Evolutionary conservation across 805 yeast species (phyloP).

Genomic region (Yueomyces sinensis): DNA sequence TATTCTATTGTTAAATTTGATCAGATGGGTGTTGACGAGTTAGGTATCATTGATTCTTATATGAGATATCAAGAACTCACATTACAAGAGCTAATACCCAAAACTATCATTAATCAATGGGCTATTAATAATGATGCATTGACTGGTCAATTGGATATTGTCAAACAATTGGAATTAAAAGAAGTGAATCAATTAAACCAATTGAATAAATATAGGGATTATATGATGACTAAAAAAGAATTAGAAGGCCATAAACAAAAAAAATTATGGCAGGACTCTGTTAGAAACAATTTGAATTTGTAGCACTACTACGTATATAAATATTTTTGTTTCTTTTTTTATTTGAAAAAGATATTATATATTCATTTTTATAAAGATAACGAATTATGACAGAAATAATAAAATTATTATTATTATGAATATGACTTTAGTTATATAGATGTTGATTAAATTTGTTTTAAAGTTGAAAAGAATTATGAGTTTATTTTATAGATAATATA

Average conservation of each 20-base stretch:
- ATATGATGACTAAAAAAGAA: conserved; percentile 20
- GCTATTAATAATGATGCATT: conserved; percentile 24
- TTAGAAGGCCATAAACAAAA: conserved; percentile 32
- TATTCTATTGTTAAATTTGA: neutral
- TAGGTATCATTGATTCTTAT: conserved; percentile 17
- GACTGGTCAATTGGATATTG: conserved; percentile 16
- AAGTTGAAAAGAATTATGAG: no score
- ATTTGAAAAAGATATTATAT: no score
- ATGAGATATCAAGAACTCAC: conserved; percentile 25
- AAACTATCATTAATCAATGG: conserved; percentile 27
- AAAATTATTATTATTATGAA: no score
- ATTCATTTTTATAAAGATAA: no score
- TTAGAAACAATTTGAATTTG: conserved; percentile 36
- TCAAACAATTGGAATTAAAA: conserved; percentile 19
- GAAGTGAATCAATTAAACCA: conserved; percentile 34
- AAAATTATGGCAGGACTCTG: conserved; percentile 23
- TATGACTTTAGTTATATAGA: no score
- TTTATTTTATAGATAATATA: no score
- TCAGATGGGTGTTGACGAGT: conserved; percentile 7
- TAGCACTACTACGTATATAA: no score
- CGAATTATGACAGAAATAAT: no score
- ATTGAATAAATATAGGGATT: conserved; percentile 29
- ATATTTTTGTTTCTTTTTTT: no score
- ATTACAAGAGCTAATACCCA: conserved; percentile 24
- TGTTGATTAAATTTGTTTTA: no score